Percentiles rank a stretch among this genome's conserved stretches.
Conservation (phyloP, 306 rosid genomes). For the Hippophae gyantsensis region DNA sequence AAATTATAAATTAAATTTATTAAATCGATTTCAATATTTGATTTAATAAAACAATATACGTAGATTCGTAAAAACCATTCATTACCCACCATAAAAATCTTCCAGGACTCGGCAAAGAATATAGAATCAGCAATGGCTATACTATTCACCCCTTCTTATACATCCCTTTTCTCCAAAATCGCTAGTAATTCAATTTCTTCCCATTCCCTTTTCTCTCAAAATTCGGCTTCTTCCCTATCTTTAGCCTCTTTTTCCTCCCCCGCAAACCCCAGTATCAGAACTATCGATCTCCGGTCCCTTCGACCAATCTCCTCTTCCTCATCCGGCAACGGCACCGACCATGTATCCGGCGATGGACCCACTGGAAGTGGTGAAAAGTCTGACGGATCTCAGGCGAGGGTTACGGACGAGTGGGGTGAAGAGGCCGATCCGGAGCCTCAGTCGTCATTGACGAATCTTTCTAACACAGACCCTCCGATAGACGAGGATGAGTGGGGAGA, state of each 20-base stretch:
- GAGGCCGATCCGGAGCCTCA: constrained; percentile 39
- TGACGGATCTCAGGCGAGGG: constrained; percentile 11
- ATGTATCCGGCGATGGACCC: constrained; percentile 4
- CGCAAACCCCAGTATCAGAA: not conserved
- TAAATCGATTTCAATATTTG: too few species aligned
- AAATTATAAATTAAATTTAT: too few species aligned
- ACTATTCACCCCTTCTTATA: not conserved
- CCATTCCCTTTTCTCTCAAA: not conserved
- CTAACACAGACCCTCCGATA: constrained; percentile 61
- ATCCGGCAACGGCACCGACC: constrained; percentile 25
- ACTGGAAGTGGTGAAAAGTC: constrained; percentile 20
- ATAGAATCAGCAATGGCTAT: not conserved
- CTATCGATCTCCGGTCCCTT: constrained; percentile 38
- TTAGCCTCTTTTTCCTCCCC: not conserved
- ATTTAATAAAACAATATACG: too few species aligned
- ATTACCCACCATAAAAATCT: not conserved
- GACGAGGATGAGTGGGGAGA: constrained; percentile 72
- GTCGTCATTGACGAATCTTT: constrained; percentile 26
- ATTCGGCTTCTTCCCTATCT: not conserved
- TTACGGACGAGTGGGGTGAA: constrained; percentile 78
- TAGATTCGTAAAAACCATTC: too few species aligned
- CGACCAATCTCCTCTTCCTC: constrained; percentile 18
- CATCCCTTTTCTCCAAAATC: not conserved
- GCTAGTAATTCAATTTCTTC: not conserved
- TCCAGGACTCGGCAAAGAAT: not conserved